These are phyloP conservation scores for Rhodotorula mucilaginosa DNA, from an alignment of 1,284 basidiomycete genomes.

Conservation along the genomic window DNA sequence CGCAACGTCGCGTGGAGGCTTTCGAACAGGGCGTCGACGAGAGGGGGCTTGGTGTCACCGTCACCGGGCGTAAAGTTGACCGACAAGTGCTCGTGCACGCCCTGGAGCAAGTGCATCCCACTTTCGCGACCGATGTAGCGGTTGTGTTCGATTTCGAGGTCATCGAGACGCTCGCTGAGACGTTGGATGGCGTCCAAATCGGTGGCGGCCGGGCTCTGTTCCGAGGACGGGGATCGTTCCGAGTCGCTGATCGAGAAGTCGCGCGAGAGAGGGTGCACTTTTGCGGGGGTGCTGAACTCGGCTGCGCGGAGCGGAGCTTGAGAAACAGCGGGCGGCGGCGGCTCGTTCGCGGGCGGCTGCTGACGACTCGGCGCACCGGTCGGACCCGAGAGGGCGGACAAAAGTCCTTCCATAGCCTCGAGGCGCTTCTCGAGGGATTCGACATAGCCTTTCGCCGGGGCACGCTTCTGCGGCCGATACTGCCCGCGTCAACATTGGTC, in stretches of 20 bases:
- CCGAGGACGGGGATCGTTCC: not conserved
- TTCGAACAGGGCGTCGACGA: slow-evolving; percentile 3
- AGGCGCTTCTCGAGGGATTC: slow-evolving; percentile 69
- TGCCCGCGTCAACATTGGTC: not conserved
- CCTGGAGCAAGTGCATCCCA: slow-evolving; percentile 32
- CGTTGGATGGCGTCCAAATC: slow-evolving; percentile 20
- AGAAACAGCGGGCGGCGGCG: not conserved
- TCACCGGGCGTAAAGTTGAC: not conserved
- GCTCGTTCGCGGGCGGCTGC: not conserved
- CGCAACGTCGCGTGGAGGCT: slow-evolving; percentile 4
- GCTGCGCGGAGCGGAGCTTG: not conserved
- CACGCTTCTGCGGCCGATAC: slow-evolving; percentile 65
- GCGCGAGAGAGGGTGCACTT: not conserved
- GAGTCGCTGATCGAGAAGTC: not conserved
- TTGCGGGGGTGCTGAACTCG: not conserved
- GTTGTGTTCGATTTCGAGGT: slow-evolving; percentile 28
- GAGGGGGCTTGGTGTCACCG: not conserved
- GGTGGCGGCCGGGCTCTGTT: slow-evolving; percentile 9
- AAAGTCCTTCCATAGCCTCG: slow-evolving; percentile 66
- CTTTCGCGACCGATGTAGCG: slow-evolving; percentile 37
- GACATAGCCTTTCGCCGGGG: slow-evolving; percentile 75
- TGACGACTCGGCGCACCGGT: not conserved
- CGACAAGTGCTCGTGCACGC: slow-evolving; percentile 21
- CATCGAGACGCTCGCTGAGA: slow-evolving; percentile 16
- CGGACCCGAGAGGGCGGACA: slow-evolving; percentile 9